Evolutionary conservation across 352 stramenopile genomes (phyloP).

Genomic region (Phytopythium mirpurense): DNA sequence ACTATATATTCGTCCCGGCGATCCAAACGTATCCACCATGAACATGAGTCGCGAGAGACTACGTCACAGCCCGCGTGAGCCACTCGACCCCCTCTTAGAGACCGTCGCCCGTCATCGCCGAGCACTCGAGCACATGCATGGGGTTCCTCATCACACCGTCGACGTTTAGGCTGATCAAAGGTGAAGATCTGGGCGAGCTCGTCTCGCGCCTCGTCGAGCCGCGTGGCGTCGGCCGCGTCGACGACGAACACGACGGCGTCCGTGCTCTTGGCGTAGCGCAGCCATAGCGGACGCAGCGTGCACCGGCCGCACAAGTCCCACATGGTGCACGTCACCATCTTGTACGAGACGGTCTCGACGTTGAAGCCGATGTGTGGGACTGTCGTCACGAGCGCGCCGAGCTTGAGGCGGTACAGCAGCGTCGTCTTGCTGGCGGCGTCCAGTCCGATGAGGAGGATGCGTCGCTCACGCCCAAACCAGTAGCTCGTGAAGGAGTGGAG

Average conservation of each 20-base stretch:
- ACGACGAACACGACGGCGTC: constrained; percentile 85
- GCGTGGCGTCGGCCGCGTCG: constrained; percentile 46
- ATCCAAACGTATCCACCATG: too few relatives aligned
- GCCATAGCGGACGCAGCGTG: constrained; percentile 50
- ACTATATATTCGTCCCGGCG: too few relatives aligned
- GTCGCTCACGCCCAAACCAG: constrained; percentile 30
- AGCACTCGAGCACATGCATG: constrained; percentile 23
- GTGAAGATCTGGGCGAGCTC: constrained; percentile 37
- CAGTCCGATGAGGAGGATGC: constrained; percentile 87
- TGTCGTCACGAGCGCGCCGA: constrained; percentile 60
- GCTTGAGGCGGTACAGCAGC: constrained; percentile 89
- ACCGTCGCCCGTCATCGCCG: constrained; percentile 24
- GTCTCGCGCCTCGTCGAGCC: constrained; percentile 42
- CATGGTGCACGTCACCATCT: constrained; percentile 69
- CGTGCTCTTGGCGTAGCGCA: constrained; percentile 58
- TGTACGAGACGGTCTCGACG: constrained; percentile 71
- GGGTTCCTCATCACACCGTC: constrained; percentile 25
- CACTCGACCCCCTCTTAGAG: constrained; percentile 47
- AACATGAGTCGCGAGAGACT: too few relatives aligned
- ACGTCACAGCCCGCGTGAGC: constrained; percentile 29
- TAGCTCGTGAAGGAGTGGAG: constrained; percentile 24
- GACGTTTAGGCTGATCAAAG: constrained; percentile 41
- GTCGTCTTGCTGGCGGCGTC: constrained; percentile 97
- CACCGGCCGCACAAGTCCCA: constrained; percentile 78
- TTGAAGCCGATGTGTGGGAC: constrained; percentile 86